These are phyloP conservation scores for Gilbertella persicaria DNA, from an alignment of 371 early-diverging fungal genomes.

Conservation along the genomic window DNA sequence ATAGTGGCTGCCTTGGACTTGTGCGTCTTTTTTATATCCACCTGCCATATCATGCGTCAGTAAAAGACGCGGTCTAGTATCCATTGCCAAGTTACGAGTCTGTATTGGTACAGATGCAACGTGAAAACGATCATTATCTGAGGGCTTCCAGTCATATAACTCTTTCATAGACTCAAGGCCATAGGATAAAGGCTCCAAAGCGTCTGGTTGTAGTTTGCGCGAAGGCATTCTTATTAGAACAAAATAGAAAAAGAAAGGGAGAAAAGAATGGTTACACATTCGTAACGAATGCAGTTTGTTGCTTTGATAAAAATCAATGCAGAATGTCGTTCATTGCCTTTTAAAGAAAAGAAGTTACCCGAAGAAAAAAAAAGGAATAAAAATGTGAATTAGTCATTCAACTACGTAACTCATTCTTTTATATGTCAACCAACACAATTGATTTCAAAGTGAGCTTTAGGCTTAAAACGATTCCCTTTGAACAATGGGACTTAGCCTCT, in stretches of 20 bases:
- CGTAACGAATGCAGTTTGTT: no score
- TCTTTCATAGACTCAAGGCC: slow-evolving; percentile 12
- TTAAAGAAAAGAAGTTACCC: no score
- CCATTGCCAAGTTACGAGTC: not conserved
- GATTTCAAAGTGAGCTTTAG: slow-evolving; percentile 51
- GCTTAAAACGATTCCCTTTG: slow-evolving; percentile 26
- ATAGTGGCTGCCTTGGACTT: slow-evolving; percentile 53
- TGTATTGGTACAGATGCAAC: slow-evolving; percentile 14
- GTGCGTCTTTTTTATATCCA: slow-evolving; percentile 60
- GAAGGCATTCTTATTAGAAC: slow-evolving; percentile 16
- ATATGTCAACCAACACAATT: no score
- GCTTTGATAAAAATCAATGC: no score
- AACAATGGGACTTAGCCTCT: slow-evolving; percentile 21
- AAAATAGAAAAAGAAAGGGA: not conserved
- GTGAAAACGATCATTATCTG: not conserved
- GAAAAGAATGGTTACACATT: no score
- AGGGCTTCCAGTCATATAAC: slow-evolving; percentile 10
- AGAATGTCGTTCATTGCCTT: no score
- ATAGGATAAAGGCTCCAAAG: slow-evolving; percentile 2
- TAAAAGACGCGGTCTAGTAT: slow-evolving; percentile 8
- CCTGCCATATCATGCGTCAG: slow-evolving; percentile 64
- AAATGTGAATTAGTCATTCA: no score
- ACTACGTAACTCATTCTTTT: no score
- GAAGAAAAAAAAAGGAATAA: no score
- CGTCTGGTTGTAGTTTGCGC: slow-evolving; percentile 8